phyloP scores from a whole-genome alignment of 768 basidiomycete species.

The Podaxis rugospora region DNA sequence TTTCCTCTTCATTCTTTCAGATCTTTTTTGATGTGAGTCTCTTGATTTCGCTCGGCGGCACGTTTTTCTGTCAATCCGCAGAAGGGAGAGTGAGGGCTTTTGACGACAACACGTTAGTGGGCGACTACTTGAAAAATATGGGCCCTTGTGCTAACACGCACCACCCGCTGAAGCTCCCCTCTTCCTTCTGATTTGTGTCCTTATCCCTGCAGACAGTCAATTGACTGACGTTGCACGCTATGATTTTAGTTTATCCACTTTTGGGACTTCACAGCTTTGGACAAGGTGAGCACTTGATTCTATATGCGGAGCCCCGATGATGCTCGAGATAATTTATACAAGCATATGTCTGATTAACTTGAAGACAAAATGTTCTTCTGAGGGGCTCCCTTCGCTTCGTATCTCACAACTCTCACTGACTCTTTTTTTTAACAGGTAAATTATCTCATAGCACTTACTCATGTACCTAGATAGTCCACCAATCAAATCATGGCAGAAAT shows the following conservation, averaged over 20 bases:
- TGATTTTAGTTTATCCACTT: background rate
- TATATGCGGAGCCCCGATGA: constrained; percentile 33
- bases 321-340: constrained; percentile 47
- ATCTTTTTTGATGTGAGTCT: background rate
- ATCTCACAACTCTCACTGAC: background rate
- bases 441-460: background rate
- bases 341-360: constrained; percentile 75
- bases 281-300: constrained; percentile 4
- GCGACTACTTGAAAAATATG: constrained; percentile 16
- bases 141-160: constrained; percentile 35
- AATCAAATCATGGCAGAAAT: background rate
- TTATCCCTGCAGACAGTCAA: background rate
- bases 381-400: constrained; percentile 24
- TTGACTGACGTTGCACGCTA: constrained; percentile 11
- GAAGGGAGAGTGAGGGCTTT: constrained; percentile 5
- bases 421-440: background rate
- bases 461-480: background rate
- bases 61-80: background rate
- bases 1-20: background rate
- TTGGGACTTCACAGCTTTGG: constrained; percentile 1
- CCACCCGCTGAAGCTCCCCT: constrained; percentile 35
- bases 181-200: background rate
- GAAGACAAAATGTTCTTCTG: constrained; percentile 51
- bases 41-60: background rate
- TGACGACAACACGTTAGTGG: constrained; percentile 24